phyloP scores from a whole-genome alignment of 441 rosid species.

The Hura crepitans region DNA sequence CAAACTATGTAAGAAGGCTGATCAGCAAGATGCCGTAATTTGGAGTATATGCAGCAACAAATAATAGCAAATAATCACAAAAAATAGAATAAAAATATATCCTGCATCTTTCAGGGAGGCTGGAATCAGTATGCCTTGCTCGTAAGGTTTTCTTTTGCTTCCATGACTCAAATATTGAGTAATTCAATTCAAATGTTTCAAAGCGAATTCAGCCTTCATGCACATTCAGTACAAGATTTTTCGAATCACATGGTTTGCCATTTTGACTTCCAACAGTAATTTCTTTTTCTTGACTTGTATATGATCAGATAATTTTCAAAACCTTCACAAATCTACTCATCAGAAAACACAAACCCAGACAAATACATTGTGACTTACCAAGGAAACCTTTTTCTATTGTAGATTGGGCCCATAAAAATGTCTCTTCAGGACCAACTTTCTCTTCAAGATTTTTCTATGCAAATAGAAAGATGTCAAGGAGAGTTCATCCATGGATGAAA shows the following conservation, averaged over 20 bases:
- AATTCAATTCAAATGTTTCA: not conserved
- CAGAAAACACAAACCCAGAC: not conserved
- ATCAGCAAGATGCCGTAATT: not conserved
- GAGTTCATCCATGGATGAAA: not conserved
- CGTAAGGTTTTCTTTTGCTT: not conserved
- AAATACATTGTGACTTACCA: slow-evolving; percentile 27
- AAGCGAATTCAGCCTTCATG: not conserved
- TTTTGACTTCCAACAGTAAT: not conserved
- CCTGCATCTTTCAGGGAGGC: not conserved
- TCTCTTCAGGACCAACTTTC: slow-evolving; percentile 37
- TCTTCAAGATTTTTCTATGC: slow-evolving; percentile 40
- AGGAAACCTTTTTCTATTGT: slow-evolving; percentile 40
- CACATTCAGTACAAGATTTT: not conserved
- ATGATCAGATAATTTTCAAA: not conserved
- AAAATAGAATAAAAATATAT: not conserved
- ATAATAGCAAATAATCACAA: not conserved
- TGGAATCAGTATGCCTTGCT: not conserved
- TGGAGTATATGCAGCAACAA: not conserved
- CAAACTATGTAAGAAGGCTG: not conserved
- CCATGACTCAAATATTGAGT: not conserved
- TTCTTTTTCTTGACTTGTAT: not conserved
- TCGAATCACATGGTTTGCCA: not conserved
- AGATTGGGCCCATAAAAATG: slow-evolving; percentile 30
- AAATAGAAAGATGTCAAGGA: not conserved
- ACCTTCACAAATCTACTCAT: slow-evolving; percentile 1